A percentile compares a stretch with the other conserved stretches of the same genome.
Conservation (phyloP, 768 basidiomycete genomes). For the Tulasnella calospora region DNA sequence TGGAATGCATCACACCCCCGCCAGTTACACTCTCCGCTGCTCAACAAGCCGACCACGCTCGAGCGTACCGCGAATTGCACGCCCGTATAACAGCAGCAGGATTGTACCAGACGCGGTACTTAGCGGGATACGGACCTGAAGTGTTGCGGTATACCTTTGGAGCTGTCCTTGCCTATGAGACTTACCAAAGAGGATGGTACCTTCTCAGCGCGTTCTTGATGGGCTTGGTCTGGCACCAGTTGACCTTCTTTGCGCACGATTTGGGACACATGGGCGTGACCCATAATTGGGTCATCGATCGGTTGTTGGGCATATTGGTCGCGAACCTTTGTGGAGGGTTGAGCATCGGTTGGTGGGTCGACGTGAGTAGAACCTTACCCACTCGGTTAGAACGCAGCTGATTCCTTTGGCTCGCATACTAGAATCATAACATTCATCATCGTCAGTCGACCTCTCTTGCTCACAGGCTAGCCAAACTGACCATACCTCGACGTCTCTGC, state of each 20-base stretch:
- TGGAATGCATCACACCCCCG: constrained; percentile 35
- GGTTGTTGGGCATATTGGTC: constrained; percentile 69
- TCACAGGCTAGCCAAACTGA: constrained; percentile 9
- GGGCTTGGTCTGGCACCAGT: constrained; percentile 91
- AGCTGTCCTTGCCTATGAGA: constrained; percentile 52
- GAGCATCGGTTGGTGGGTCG: constrained; percentile 96
- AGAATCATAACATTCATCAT: constrained; percentile 89
- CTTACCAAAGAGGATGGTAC: constrained; percentile 62
- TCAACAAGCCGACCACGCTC: constrained; percentile 60
- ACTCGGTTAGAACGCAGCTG: background rate
- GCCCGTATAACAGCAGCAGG: constrained; percentile 68
- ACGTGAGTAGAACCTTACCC: constrained; percentile 53
- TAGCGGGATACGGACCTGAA: constrained; percentile 87
- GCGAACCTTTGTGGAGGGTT: constrained; percentile 88
- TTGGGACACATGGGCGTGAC: constrained; percentile 93
- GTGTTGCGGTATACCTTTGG: constrained; percentile 70
- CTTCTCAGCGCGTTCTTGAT: constrained; percentile 72
- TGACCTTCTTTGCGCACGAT: constrained; percentile 89
- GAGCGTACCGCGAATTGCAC: constrained; percentile 77
- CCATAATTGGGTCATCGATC: constrained; percentile 76
- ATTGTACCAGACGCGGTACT: constrained; percentile 75
- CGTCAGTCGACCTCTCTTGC: constrained; percentile 49
- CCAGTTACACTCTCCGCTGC: constrained; percentile 42
- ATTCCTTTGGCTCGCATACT: background rate
- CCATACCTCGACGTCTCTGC: constrained; percentile 14